Conservation (phyloP, 768 basidiomycete species). For the Rhizopogon sp. region DNA sequence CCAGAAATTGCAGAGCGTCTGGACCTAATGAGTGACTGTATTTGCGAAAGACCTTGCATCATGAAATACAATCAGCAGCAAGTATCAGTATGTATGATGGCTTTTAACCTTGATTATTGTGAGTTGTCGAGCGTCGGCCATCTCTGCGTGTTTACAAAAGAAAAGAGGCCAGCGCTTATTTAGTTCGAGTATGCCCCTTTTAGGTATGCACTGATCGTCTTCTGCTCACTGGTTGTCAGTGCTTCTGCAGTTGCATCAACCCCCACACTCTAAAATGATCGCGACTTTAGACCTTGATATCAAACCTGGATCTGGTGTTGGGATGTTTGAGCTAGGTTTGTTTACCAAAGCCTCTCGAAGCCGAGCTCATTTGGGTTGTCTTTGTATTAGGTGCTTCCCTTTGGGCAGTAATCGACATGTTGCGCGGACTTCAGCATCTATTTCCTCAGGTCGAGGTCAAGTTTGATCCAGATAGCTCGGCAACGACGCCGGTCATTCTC, state of each 20-base stretch:
- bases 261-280: slow-evolving; percentile 39
- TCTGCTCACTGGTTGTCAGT: background rate
- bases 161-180: too few relatives aligned
- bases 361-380: background rate
- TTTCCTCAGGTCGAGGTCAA: slow-evolving; percentile 84
- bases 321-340: slow-evolving; percentile 72
- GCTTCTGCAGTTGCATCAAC: background rate
- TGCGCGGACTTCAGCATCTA: slow-evolving; percentile 58
- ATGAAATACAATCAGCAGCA: background rate
- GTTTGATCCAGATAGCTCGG: slow-evolving; percentile 68
- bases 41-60: slow-evolving; percentile 71
- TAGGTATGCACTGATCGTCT: slow-evolving; percentile 8
- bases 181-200: background rate
- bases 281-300: slow-evolving; percentile 72
- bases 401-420: slow-evolving; percentile 69
- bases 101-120: slow-evolving; percentile 38
- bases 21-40: slow-evolving; percentile 85
- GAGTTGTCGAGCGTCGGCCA: slow-evolving; percentile 36
- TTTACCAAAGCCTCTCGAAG: background rate
- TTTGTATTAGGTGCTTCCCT: slow-evolving; percentile 57
- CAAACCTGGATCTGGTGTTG: slow-evolving; percentile 69
- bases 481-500: slow-evolving; percentile 68
- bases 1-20: slow-evolving; percentile 66
- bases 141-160: slow-evolving; percentile 7
- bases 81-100: background rate